Conservation (phyloP, 2,329 filamentous ascomycete genomes). For the Arthrobotrys entomopaga region DNA sequence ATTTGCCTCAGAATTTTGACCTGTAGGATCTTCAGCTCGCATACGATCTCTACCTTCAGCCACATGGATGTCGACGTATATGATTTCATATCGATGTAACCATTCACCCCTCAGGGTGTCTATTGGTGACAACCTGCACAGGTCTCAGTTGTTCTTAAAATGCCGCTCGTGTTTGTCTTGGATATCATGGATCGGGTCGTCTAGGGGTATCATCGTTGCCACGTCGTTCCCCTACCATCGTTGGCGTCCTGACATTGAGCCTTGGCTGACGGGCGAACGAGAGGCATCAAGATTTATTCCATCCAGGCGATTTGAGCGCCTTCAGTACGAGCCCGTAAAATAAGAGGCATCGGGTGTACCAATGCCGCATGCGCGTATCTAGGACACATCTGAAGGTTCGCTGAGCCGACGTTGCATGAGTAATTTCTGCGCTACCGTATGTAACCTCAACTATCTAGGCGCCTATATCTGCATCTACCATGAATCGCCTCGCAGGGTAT, state of each 20-base stretch:
- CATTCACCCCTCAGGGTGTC: neutral
- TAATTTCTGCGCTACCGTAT: conserved; percentile 27
- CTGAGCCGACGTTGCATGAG: conserved; percentile 38
- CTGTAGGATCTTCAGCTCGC: no score
- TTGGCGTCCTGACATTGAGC: neutral
- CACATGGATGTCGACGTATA: conserved; percentile 1
- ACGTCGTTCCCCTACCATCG: neutral
- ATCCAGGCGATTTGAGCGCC: neutral
- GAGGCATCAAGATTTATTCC: neutral
- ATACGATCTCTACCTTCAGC: no score
- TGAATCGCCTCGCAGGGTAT: neutral
- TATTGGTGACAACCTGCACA: neutral
- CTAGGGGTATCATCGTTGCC: neutral
- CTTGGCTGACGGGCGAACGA: neutral
- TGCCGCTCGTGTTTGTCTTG: no score
- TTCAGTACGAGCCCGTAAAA: neutral
- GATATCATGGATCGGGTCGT: conserved; percentile 1
- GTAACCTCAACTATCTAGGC: neutral
- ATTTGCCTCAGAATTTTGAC: no score
- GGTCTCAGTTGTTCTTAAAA: no score
- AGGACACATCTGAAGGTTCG: neutral
- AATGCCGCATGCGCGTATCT: no score
- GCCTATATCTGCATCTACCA: conserved; percentile 1
- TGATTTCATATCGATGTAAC: conserved; percentile 1
- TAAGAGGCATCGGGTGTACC: no score